Conservation (phyloP, 2,329 filamentous ascomycete species). For the Zarea fungicola region DNA sequence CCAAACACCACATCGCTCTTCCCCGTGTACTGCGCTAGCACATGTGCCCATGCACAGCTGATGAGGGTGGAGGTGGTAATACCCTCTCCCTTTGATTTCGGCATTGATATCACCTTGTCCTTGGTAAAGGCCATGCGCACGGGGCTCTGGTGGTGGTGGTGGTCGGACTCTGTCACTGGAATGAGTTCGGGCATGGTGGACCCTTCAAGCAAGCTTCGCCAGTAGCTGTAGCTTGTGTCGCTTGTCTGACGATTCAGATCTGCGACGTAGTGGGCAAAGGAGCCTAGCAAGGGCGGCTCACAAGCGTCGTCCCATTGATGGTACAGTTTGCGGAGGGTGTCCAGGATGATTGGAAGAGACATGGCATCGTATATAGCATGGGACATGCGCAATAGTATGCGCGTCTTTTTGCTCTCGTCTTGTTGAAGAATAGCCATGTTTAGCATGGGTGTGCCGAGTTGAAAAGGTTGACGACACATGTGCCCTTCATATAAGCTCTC, state of each 20-base stretch:
- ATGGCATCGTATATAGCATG: neutral
- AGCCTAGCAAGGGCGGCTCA: neutral
- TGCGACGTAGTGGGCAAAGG: neutral
- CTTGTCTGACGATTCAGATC: neutral
- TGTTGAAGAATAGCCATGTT: conserved; percentile 10
- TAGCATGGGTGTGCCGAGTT: conserved; percentile 7
- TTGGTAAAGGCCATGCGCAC: conserved; percentile 9
- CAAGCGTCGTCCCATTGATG: neutral
- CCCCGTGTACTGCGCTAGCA: neutral
- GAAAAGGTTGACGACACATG: neutral
- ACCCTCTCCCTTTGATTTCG: conserved; percentile 6
- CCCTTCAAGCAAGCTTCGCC: neutral
- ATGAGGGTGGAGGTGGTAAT: conserved; percentile 11
- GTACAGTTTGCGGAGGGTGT: neutral
- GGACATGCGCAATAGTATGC: neutral
- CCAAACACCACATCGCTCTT: neutral
- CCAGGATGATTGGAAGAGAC: neutral
- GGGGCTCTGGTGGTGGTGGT: conserved; percentile 1
- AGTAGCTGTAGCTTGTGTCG: neutral
- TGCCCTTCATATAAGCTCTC: neutral
- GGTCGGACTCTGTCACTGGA: neutral
- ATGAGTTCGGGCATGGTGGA: conserved; percentile 10
- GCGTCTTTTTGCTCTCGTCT: conserved; percentile 2
- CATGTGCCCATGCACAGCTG: conserved; percentile 5
- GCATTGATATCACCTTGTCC: conserved; percentile 1